A percentile compares a stretch with the other conserved stretches of the same genome.
Conservation (phyloP, 768 basidiomycete species). For the Macrolepiota fuliginosa region DNA sequence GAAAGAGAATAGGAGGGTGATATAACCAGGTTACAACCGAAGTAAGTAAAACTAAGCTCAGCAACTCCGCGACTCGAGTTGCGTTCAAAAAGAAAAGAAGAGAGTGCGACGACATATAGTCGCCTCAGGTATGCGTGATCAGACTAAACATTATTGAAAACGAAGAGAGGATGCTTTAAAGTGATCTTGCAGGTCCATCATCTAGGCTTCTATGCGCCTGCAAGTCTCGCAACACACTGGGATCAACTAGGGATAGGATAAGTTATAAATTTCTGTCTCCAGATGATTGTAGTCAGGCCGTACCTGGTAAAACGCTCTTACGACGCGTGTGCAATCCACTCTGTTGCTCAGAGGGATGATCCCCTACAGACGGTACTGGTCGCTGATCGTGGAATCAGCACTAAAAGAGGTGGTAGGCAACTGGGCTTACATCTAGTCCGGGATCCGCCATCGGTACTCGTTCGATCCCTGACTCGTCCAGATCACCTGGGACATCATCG, state of each 20-base stretch:
- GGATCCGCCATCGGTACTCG: slow-evolving; percentile 92
- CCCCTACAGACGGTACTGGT: slow-evolving; percentile 12
- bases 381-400: slow-evolving; percentile 3
- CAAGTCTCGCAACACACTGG: slow-evolving; percentile 82
- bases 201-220: slow-evolving; percentile 86
- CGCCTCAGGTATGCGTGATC: slow-evolving; percentile 13
- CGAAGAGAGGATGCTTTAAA: background rate
- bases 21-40: slow-evolving; percentile 12
- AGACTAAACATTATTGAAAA: slow-evolving; percentile 1
- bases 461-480: slow-evolving; percentile 83
- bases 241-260: slow-evolving; percentile 61
- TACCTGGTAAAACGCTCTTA: slow-evolving; percentile 93
- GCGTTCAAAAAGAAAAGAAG: background rate
- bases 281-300: slow-evolving; percentile 19
- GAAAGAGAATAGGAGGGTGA: slow-evolving; percentile 1
- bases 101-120: slow-evolving; percentile 12
- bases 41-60: slow-evolving; percentile 13
- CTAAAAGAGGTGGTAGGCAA: background rate
- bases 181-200: slow-evolving; percentile 31
- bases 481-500: slow-evolving; percentile 65
- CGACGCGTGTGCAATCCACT: slow-evolving; percentile 83
- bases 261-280: slow-evolving; percentile 16
- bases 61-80: background rate
- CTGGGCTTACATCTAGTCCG: slow-evolving; percentile 70
- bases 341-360: slow-evolving; percentile 46